Evolutionary conservation across 148 eudicot species (phyloP).

Genomic region (Rheum nobile): DNA sequence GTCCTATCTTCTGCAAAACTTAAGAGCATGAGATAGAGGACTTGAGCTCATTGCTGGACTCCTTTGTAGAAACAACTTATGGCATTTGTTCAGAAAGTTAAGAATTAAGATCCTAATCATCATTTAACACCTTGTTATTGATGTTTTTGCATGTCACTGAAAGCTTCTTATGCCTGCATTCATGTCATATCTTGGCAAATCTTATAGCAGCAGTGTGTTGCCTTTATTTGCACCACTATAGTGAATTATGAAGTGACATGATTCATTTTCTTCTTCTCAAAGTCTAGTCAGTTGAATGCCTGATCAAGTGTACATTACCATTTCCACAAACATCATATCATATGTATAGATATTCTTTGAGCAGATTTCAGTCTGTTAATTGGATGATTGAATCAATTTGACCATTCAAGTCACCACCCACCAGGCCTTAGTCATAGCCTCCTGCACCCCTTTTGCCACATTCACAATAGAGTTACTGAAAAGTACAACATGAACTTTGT

Average conservation of each 20-base stretch:
- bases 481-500: background rate
- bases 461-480: background rate
- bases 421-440: background rate
- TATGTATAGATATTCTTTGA: background rate
- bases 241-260: too few relatives aligned
- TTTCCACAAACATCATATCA: too few relatives aligned
- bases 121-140: background rate
- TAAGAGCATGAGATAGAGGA: too few relatives aligned
- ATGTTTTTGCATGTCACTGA: background rate
- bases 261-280: too few relatives aligned
- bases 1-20: background rate
- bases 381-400: background rate
- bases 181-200: background rate
- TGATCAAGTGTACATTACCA: too few relatives aligned
- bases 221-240: too few relatives aligned
- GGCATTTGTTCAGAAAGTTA: background rate
- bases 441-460: background rate
- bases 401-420: background rate
- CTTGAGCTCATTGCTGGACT: too few relatives aligned
- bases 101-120: background rate
- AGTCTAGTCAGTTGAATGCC: too few relatives aligned
- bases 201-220: background rate
- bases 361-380: background rate
- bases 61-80: too few relatives aligned
- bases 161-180: background rate